Conservation (phyloP, 371 early-diverging fungal genomes). For the Mucor plumbeus region DNA sequence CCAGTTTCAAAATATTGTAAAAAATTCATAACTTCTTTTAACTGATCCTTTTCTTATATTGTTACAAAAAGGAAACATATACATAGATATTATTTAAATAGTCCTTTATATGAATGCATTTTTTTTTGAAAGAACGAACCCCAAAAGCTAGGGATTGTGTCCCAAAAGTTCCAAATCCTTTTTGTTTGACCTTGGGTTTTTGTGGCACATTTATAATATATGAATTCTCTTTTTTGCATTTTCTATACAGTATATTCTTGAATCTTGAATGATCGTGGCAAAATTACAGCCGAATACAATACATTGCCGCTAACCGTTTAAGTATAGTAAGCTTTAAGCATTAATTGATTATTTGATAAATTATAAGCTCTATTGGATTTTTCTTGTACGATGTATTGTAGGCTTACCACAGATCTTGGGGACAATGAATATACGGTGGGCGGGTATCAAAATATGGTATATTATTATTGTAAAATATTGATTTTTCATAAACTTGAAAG, state of each 20-base stretch:
- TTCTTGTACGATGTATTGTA: not conserved
- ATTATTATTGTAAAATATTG: too few species aligned
- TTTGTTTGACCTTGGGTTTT: not conserved
- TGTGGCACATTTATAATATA: not conserved
- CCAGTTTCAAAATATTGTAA: constrained; percentile 19
- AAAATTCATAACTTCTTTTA: constrained; percentile 17
- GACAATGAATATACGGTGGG: too few species aligned
- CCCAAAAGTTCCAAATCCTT: not conserved
- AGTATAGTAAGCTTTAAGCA: too few species aligned
- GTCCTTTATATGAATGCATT: not conserved
- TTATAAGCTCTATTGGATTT: not conserved
- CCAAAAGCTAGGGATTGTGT: constrained; percentile 16
- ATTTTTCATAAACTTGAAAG: too few species aligned
- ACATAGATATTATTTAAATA: not conserved
- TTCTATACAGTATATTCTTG: too few species aligned
- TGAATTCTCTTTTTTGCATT: too few species aligned
- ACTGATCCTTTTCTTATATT: not conserved
- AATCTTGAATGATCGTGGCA: too few species aligned
- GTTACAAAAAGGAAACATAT: not conserved
- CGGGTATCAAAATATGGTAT: too few species aligned
- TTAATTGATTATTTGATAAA: too few species aligned
- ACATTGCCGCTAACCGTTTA: too few species aligned
- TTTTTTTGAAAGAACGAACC: constrained; percentile 16
- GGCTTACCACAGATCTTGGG: too few species aligned
- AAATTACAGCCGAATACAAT: too few species aligned